Percentiles rank a stretch among this genome's conserved stretches.
Evolutionary conservation across 2,329 filamentous ascomycete species (phyloP).

Genomic region (Stagonosporopsis vannaccii): DNA sequence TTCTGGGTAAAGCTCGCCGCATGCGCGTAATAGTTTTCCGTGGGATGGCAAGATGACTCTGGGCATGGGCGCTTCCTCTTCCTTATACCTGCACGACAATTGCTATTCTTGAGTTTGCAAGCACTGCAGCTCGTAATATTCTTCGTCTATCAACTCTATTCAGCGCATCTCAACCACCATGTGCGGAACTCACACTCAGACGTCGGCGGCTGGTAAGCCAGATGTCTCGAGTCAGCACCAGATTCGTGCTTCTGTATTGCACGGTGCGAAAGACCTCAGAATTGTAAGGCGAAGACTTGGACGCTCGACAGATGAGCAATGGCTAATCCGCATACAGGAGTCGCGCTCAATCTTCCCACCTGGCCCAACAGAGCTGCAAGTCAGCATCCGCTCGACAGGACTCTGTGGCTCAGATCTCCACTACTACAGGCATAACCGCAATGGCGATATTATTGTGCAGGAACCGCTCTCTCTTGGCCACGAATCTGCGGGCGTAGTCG

Average conservation of each 20-base stretch:
- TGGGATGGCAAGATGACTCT: slow-evolving; percentile 8
- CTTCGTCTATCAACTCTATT: neutral
- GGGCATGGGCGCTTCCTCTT: slow-evolving; percentile 1
- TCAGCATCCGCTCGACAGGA: slow-evolving; percentile 70
- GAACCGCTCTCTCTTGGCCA: slow-evolving; percentile 83
- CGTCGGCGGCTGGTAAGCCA: slow-evolving; percentile 25
- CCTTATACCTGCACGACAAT: neutral
- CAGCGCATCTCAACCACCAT: neutral
- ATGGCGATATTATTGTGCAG: slow-evolving; percentile 83
- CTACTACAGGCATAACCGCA: slow-evolving; percentile 87
- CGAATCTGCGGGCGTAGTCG: slow-evolving; percentile 80
- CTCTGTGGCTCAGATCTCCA: slow-evolving; percentile 78
- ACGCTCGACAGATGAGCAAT: neutral
- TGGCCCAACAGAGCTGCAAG: slow-evolving; percentile 64
- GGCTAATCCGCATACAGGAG: slow-evolving; percentile 56
- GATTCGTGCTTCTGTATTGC: slow-evolving; percentile 63
- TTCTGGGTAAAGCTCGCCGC: slow-evolving; percentile 34
- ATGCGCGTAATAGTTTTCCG: slow-evolving; percentile 26
- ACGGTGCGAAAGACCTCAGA: slow-evolving; percentile 67
- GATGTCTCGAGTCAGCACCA: slow-evolving; percentile 40
- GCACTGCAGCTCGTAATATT: neutral
- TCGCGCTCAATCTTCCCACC: slow-evolving; percentile 58
- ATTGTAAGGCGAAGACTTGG: slow-evolving; percentile 59
- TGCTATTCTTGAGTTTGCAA: neutral
- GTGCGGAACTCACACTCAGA: slow-evolving; percentile 21